phyloP scores from a whole-genome alignment of 495 filamentous ascomycete species.

The Neurospora sp. region DNA sequence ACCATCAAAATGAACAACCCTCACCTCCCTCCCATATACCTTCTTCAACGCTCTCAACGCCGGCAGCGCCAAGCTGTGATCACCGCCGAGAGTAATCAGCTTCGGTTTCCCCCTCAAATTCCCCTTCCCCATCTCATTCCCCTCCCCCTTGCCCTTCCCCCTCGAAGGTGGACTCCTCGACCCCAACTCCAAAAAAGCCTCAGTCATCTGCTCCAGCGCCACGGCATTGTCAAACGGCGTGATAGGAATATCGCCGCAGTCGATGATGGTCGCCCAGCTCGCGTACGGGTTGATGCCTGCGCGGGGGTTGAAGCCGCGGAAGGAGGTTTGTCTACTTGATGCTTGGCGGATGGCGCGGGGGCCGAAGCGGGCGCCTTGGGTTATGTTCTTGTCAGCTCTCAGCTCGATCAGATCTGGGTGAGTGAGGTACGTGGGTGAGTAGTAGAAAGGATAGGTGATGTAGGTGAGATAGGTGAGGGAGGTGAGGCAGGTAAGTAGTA shows the following conservation, averaged over 20 bases:
- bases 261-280: slow-evolving; percentile 62
- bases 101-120: slow-evolving; percentile 36
- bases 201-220: slow-evolving; percentile 66
- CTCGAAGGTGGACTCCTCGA: too few relatives aligned
- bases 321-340: slow-evolving; percentile 59
- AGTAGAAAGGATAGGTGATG: too few relatives aligned
- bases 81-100: slow-evolving; percentile 70
- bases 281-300: slow-evolving; percentile 68
- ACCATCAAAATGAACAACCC: slow-evolving; percentile 77
- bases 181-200: slow-evolving; percentile 50
- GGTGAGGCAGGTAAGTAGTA: too few relatives aligned
- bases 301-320: slow-evolving; percentile 67
- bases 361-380: slow-evolving; percentile 65
- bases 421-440: too few relatives aligned
- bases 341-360: slow-evolving; percentile 74
- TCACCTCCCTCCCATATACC: slow-evolving; percentile 58
- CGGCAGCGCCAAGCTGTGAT: slow-evolving; percentile 69
- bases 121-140: not conserved
- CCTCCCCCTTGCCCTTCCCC: too few relatives aligned
- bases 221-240: slow-evolving; percentile 69
- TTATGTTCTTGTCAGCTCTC: not conserved
- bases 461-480: too few relatives aligned
- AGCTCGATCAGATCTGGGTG: too few relatives aligned
- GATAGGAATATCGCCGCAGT: slow-evolving; percentile 79
- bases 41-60: slow-evolving; percentile 62